These are phyloP conservation scores for Silene latifolia DNA, from an alignment of 148 eudicot genomes.

Conservation along the genomic window DNA sequence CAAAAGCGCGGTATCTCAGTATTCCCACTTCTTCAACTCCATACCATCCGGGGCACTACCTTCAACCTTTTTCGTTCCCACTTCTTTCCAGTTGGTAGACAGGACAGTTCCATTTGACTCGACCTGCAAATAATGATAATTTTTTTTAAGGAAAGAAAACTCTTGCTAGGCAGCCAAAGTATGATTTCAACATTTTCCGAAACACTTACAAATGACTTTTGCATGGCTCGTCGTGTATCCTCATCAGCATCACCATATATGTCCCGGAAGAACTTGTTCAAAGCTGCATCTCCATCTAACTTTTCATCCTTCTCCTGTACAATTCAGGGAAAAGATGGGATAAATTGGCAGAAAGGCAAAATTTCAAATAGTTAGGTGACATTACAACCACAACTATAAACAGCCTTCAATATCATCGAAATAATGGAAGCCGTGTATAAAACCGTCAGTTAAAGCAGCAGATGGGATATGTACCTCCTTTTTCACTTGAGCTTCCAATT, in stretches of 20 bases:
- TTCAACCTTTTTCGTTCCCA: conserved; percentile 86
- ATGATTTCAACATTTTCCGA: not conserved
- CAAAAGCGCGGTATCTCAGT: conserved; percentile 16
- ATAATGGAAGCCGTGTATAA: not conserved
- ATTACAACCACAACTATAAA: not conserved
- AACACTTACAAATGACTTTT: conserved; percentile 85
- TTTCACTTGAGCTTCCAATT: conserved; percentile 86
- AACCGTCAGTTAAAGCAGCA: not conserved
- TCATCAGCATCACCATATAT: conserved; percentile 87
- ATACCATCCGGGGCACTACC: conserved; percentile 81
- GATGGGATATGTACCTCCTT: conserved; percentile 52
- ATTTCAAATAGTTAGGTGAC: not conserved
- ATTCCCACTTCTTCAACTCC: conserved; percentile 91
- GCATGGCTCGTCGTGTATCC: conserved; percentile 92
- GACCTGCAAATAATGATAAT: conserved; percentile 38
- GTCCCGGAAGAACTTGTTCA: conserved; percentile 89
- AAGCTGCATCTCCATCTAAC: conserved; percentile 91
- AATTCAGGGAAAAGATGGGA: not conserved
- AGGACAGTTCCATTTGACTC: conserved; percentile 97
- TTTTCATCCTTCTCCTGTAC: conserved; percentile 91
- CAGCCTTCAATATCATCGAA: not conserved
- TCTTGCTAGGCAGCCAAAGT: not conserved
- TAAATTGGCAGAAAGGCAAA: not conserved
- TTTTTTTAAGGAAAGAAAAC: conserved; percentile 6
- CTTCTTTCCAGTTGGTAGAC: conserved; percentile 97